Conservation (phyloP, 768 basidiomycete genomes). For the Filobasidium floriforme region DNA sequence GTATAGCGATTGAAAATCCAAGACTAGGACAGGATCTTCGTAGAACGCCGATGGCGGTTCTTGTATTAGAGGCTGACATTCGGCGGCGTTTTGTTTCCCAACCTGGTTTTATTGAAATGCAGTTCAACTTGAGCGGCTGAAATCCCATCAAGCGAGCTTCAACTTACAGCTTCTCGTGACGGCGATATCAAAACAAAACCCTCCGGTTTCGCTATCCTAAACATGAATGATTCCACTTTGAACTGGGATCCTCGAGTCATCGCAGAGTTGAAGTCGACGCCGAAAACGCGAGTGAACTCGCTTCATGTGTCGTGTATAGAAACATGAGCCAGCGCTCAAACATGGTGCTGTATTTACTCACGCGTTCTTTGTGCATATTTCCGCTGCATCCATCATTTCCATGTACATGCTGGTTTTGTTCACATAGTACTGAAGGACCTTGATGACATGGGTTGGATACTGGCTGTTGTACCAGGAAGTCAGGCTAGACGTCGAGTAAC, state of each 20-base stretch:
- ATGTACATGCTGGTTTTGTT: conserved; percentile 62
- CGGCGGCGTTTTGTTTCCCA: conserved; percentile 89
- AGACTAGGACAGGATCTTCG: conserved; percentile 78
- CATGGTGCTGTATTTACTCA: conserved; percentile 46
- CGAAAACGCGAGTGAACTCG: conserved; percentile 94
- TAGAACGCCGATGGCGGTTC: conserved; percentile 91
- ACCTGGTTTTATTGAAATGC: no score
- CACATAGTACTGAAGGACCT: conserved; percentile 58
- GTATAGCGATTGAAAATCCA: conserved; percentile 95
- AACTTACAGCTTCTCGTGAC: conserved; percentile 67
- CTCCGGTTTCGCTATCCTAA: conserved; percentile 92
- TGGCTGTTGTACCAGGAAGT: conserved; percentile 62
- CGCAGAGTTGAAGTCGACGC: conserved; percentile 93
- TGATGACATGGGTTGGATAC: conserved; percentile 53
- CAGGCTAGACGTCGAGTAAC: conserved; percentile 58
- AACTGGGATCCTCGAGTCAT: conserved; percentile 92
- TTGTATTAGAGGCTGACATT: conserved; percentile 84
- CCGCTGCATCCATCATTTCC: conserved; percentile 71
- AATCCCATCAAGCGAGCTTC: no score
- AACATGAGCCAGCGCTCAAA: background rate
- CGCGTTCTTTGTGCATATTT: conserved; percentile 84
- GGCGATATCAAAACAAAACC: conserved; percentile 85
- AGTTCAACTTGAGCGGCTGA: no score
- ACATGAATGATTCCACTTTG: conserved; percentile 98
- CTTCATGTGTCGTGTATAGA: conserved; percentile 49